Base-by-base conservation (phyloP, 371 early-diverging fungal genomes). In the Mucor saturninus region DNA sequence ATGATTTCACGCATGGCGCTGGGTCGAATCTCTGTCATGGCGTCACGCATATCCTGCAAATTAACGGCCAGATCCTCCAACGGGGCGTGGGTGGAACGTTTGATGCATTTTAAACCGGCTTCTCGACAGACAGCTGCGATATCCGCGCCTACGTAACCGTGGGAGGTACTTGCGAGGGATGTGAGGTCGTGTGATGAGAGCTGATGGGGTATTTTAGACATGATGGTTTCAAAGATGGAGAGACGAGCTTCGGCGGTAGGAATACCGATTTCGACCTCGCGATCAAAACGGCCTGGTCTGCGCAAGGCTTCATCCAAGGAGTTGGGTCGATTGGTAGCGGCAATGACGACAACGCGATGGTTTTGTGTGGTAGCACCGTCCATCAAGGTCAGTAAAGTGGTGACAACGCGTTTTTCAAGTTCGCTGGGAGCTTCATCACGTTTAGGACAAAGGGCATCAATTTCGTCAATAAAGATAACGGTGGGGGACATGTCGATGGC, bases 81-180 rank as follows among this genome's bases (percentile, higher is more conserved):
- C 21, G 21, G 21, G 21, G 4, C 8, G 35, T 35, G 42, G 59
- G 54, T 5, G 83, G 74, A 76, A 29, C 92, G 72, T 63, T 89
- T 75, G 21, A 98, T 91, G 26, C 95, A 90, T 39, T 83, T 83
- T 5, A 97, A 61, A 6, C 95, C 96, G 4, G 98, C 97, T 64
- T 98, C 97, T 28, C 92, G 82, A 60, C 89, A 85, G 2, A 97
- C 83, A 6, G 91, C 92, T 0, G 92, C 90, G 30, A 99, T 71
- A 81, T 99, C 99, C 1, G 99, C 99, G n/a, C 99, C 99, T 31
- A 98, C 97, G 75, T 92, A 99, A 0, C 99, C 99, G 68, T 98
- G 97, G 0, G 93, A 82, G 46, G 72, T 75, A 1, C 76, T 80
- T 0, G 98, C 89, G 21, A 99, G 56, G 0, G 65, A 48, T 0